Conservation (phyloP, 2,329 filamentous ascomycete genomes). For the Akanthomyces dipterigenus region DNA sequence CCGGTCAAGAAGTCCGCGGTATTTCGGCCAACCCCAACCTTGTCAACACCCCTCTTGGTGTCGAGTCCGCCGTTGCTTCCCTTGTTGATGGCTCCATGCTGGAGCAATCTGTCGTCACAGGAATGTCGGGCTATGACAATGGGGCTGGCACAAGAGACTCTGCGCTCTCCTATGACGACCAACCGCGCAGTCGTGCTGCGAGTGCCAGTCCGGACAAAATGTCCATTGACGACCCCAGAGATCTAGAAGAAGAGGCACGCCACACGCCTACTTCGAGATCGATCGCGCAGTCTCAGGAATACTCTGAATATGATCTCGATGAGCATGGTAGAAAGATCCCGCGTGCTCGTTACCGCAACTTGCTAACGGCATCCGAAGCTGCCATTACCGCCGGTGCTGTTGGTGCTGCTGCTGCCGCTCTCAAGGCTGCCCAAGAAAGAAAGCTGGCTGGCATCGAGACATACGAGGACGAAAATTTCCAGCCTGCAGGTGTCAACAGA, state of each 20-base stretch:
- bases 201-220: constrained; percentile 38
- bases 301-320: constrained; percentile 51
- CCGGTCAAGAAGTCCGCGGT: constrained; percentile 64
- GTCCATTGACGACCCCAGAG: constrained; percentile 33
- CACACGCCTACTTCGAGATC: constrained; percentile 33
- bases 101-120: constrained; percentile 62
- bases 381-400: constrained; percentile 53
- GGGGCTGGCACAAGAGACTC: constrained; percentile 29
- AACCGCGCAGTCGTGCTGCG: constrained; percentile 26
- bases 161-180: constrained; percentile 24
- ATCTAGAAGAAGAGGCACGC: constrained; percentile 32
- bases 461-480: constrained; percentile 31
- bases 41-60: constrained; percentile 62
- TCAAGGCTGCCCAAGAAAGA: constrained; percentile 43
- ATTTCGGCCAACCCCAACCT: constrained; percentile 70
- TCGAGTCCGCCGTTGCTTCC: constrained; percentile 88
- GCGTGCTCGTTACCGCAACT: constrained; percentile 36
- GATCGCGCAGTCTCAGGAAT: constrained; percentile 38
- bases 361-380: constrained; percentile 50
- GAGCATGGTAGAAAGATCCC: constrained; percentile 51
- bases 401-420: constrained; percentile 43
- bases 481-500: constrained; percentile 46
- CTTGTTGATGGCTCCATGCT: constrained; percentile 68
- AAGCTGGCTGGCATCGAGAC: constrained; percentile 32
- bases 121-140: constrained; percentile 46